A percentile compares a stretch with the other conserved stretches of the same genome.
phyloP scores from a whole-genome alignment of 108 stramenopile genomes.

The Craspedostauros australis region DNA sequence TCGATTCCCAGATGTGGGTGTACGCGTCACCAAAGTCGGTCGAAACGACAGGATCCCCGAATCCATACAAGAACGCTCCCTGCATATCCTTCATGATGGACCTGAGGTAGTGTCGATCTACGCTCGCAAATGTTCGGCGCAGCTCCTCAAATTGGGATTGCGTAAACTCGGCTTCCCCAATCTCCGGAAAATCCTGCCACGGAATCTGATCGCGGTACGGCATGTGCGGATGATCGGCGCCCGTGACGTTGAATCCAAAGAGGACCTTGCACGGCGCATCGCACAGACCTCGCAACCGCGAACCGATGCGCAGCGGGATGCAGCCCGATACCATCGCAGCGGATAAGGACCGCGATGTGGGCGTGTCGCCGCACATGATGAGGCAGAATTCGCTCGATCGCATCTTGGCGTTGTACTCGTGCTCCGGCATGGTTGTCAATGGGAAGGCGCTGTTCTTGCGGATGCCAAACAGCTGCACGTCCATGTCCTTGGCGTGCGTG shows the following conservation, averaged over 20 bases:
- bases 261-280: slow-evolving; percentile 33
- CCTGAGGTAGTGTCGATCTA: not conserved
- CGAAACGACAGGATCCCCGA: slow-evolving; percentile 43
- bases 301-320: slow-evolving; percentile 36
- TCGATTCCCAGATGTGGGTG: slow-evolving; percentile 28
- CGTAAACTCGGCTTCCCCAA: slow-evolving; percentile 25
- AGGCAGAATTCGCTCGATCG: slow-evolving; percentile 31
- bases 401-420: slow-evolving; percentile 32
- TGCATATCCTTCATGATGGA: slow-evolving; percentile 13
- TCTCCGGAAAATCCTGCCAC: slow-evolving; percentile 34
- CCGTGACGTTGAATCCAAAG: slow-evolving; percentile 31
- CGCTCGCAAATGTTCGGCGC: not conserved
- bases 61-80: slow-evolving; percentile 44
- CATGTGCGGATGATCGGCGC: slow-evolving; percentile 28
- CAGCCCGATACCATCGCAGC: slow-evolving; percentile 37
- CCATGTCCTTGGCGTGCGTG: not conserved
- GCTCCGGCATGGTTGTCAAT: too few relatives aligned
- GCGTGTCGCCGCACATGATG: slow-evolving; percentile 46
- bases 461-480: slow-evolving; percentile 20
- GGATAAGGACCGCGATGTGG: slow-evolving; percentile 27
- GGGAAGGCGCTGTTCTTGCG: too few relatives aligned
- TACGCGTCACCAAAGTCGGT: slow-evolving; percentile 27
- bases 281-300: slow-evolving; percentile 37
- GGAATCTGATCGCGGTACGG: slow-evolving; percentile 21
- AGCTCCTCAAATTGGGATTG: not conserved